Conservation (phyloP, 2,329 filamentous ascomycete species). For the Phaeoacremonium minimum region DNA sequence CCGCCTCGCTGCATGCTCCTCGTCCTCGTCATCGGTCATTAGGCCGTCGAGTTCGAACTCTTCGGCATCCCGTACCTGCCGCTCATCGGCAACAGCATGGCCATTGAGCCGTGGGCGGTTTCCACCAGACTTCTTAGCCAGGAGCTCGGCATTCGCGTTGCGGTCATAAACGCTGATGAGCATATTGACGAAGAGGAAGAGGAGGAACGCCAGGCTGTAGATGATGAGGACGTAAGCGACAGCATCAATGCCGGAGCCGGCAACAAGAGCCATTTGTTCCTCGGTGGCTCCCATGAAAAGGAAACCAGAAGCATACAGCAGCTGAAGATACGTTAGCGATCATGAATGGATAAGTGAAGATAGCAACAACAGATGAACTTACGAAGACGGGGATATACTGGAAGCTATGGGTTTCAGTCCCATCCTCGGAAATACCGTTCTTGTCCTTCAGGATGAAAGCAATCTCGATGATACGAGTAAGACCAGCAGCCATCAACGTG, state of each 20-base stretch:
- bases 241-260: conserved; percentile 72
- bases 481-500: conserved; percentile 85
- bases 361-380: conserved; percentile 31
- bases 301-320: conserved; percentile 89
- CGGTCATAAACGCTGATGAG: conserved; percentile 81
- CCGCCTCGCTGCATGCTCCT: conserved; percentile 35
- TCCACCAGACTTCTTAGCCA: conserved; percentile 21
- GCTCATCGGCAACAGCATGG: conserved; percentile 37
- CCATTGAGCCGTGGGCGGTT: conserved; percentile 25
- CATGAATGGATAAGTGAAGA: neutral
- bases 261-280: conserved; percentile 84
- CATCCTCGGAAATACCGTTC: conserved; percentile 60
- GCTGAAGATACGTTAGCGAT: conserved; percentile 37
- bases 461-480: conserved; percentile 85
- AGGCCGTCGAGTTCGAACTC: conserved; percentile 92
- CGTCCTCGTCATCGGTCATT: conserved; percentile 81
- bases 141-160: conserved; percentile 29
- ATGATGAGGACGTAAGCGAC: conserved; percentile 90
- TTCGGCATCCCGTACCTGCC: conserved; percentile 72
- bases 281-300: conserved; percentile 97
- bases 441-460: conserved; percentile 79
- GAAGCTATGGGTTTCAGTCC: conserved; percentile 61
- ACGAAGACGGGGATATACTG: conserved; percentile 51
- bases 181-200: conserved; percentile 89
- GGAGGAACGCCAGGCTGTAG: conserved; percentile 82